These are phyloP conservation scores for Penicillium cataractarum DNA, from an alignment of 495 filamentous ascomycete species.

Conservation along the genomic window DNA sequence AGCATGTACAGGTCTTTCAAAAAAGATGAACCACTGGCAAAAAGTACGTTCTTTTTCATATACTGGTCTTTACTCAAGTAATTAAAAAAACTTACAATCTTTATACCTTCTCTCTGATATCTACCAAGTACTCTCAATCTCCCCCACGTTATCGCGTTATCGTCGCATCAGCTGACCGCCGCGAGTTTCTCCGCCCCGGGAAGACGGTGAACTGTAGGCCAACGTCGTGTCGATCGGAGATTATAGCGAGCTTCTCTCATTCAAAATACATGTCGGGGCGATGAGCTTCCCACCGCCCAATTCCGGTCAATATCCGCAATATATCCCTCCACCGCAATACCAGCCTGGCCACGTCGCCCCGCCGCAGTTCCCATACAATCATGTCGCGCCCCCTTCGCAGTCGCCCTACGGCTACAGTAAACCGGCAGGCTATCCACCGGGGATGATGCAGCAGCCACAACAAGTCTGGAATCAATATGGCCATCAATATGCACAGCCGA, in stretches of 20 bases:
- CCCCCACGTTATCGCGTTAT: conserved; percentile 28
- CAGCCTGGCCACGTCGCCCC: conserved; percentile 38
- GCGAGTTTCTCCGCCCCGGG: conserved; percentile 45
- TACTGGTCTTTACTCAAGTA: too few species aligned
- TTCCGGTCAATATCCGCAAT: conserved; percentile 46
- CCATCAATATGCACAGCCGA: conserved; percentile 21
- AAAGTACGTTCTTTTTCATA: too few species aligned
- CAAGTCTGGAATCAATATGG: conserved; percentile 39
- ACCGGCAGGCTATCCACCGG: conserved; percentile 39
- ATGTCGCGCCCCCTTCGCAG: conserved; percentile 35
- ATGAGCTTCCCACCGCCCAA: conserved; percentile 55
- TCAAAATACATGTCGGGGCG: conserved; percentile 40
- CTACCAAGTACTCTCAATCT: too few species aligned
- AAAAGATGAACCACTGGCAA: too few species aligned
- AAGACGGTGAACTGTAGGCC: conserved; percentile 12
- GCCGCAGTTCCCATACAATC: conserved; percentile 47
- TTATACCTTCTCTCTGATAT: too few species aligned
- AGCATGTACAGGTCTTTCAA: too few species aligned
- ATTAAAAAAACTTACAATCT: too few species aligned
- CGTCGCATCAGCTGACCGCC: conserved; percentile 33
- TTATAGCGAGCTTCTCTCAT: conserved; percentile 24
- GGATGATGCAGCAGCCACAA: conserved; percentile 34
- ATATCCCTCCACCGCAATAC: conserved; percentile 41
- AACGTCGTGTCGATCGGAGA: conserved; percentile 18
- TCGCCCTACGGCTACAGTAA: conserved; percentile 46